phyloP scores from a whole-genome alignment of 176 grass and related monocot genomes.

The Avena eriantha region DNA sequence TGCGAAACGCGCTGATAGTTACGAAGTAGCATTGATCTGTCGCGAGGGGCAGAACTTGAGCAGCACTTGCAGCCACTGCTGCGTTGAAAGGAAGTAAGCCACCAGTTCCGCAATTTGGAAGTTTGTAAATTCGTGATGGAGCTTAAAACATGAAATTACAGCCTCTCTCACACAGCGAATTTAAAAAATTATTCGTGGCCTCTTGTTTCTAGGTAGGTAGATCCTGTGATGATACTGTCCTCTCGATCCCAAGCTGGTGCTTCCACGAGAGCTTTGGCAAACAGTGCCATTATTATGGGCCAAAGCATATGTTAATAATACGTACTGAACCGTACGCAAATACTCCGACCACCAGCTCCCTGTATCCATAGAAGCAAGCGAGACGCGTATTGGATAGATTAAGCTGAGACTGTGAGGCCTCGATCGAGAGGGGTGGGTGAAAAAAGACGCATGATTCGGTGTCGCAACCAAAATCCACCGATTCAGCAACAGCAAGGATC shows the following conservation, averaged over 20 bases:
- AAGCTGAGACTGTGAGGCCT: no score
- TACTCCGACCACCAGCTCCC: no score
- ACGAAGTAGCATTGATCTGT: no score
- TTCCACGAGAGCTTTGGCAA: neutral
- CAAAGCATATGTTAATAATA: neutral
- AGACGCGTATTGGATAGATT: neutral
- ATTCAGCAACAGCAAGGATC: neutral
- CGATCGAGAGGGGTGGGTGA: no score
- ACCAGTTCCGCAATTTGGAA: no score
- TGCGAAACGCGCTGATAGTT: no score
- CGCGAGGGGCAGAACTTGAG: no score
- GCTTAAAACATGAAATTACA: neutral
- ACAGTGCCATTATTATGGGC: conserved; percentile 20
- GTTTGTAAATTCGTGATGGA: no score
- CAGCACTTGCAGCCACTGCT: no score
- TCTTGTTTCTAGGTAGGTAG: neutral
- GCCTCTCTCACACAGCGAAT: neutral
- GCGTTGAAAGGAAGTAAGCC: no score
- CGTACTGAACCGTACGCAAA: neutral
- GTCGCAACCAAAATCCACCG: no score
- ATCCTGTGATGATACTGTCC: neutral
- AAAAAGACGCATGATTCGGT: conserved; percentile 45
- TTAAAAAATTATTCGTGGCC: neutral
- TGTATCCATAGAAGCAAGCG: neutral
- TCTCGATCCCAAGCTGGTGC: neutral